Evolutionary conservation across 768 basidiomycete genomes (phyloP).

Genomic region (Lactifluus volemus): DNA sequence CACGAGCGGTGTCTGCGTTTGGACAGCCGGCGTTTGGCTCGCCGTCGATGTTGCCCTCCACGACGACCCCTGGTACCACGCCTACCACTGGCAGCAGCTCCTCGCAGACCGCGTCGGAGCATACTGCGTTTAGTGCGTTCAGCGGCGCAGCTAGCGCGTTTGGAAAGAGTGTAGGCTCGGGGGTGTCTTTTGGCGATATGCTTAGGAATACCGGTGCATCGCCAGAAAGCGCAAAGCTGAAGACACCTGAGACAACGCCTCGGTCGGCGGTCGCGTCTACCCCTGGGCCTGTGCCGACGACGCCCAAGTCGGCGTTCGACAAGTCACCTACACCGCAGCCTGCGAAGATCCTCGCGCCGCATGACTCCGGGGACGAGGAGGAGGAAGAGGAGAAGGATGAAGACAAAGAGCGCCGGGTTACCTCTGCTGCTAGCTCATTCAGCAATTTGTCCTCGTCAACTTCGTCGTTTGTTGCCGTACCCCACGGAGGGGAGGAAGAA

Average conservation of each 20-base stretch:
- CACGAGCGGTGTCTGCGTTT: conserved; percentile 23
- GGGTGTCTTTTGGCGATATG: conserved; percentile 54
- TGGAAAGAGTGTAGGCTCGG: conserved; percentile 30
- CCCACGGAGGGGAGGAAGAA: conserved; percentile 6
- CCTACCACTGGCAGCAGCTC: conserved; percentile 13
- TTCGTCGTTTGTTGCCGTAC: conserved; percentile 18
- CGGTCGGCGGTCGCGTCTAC: background rate
- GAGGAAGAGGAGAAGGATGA: background rate
- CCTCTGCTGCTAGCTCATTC: conserved; percentile 11
- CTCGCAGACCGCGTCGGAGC: conserved; percentile 21
- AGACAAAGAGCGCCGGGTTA: background rate
- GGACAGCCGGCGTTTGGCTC: conserved; percentile 34
- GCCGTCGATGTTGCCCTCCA: conserved; percentile 7
- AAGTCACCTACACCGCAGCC: conserved; percentile 11
- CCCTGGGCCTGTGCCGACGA: background rate
- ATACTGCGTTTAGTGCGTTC: conserved; percentile 35
- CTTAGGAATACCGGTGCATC: conserved; percentile 32
- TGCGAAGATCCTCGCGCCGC: background rate
- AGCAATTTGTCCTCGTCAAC: conserved; percentile 10
- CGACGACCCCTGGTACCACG: conserved; percentile 9
- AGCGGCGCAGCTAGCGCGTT: conserved; percentile 32
- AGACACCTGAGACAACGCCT: background rate
- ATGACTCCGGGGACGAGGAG: background rate
- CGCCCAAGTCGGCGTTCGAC: conserved; percentile 4
- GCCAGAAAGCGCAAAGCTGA: conserved; percentile 6